Evolutionary conservation across 495 filamentous ascomycete genomes (phyloP).

Genomic region (Evernia prunastri): DNA sequence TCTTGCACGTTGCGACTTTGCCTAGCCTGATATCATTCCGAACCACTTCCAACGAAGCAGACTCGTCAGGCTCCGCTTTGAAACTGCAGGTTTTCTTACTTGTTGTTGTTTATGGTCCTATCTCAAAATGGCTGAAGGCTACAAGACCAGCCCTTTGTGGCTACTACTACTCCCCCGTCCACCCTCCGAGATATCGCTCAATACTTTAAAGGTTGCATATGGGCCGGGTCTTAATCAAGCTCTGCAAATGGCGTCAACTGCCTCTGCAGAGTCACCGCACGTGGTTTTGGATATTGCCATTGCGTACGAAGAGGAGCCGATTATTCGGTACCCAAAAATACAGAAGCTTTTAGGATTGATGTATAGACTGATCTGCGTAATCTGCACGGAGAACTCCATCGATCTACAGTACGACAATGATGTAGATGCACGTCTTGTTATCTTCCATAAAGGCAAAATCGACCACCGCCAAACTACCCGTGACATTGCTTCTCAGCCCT

Average conservation of each 20-base stretch:
- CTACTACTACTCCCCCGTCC: conserved; percentile 45
- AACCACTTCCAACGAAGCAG: neutral
- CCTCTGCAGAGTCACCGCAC: conserved; percentile 29
- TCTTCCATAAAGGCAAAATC: conserved; percentile 56
- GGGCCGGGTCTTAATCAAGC: conserved; percentile 35
- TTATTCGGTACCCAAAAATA: conserved; percentile 36
- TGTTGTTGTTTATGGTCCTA: neutral
- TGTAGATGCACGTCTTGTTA: conserved; percentile 69
- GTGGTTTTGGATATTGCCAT: conserved; percentile 41
- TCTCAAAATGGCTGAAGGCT: conserved; percentile 2
- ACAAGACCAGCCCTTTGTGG: conserved; percentile 13
- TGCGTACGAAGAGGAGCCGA: conserved; percentile 18
- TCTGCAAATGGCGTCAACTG: conserved; percentile 31
- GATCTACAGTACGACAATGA: conserved; percentile 62
- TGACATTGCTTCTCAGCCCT: conserved; percentile 34
- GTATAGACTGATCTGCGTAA: conserved; percentile 67
- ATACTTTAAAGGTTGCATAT: conserved; percentile 38
- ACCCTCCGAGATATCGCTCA: conserved; percentile 35
- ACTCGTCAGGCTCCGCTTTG: neutral
- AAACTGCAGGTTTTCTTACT: neutral
- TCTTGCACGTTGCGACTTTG: neutral
- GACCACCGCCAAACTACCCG: conserved; percentile 24
- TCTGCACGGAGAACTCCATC: conserved; percentile 55
- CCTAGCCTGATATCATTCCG: neutral
- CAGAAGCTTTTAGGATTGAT: conserved; percentile 68